Evolutionary conservation across 2,329 filamentous ascomycete genomes (phyloP).

Genomic region (Phialophora tarda): DNA sequence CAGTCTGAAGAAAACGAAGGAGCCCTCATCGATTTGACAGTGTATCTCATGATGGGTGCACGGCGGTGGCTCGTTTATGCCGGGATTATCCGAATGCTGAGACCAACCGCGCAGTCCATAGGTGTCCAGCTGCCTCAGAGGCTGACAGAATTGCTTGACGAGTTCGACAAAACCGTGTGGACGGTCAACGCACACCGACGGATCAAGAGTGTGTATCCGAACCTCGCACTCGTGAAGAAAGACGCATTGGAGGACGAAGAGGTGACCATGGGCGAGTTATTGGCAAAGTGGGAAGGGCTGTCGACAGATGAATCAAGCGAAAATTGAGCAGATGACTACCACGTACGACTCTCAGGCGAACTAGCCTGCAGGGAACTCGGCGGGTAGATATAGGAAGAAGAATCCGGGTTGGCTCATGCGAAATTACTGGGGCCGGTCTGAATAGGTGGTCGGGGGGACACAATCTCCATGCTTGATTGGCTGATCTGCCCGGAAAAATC

Average conservation of each 20-base stretch:
- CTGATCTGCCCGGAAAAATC: background rate
- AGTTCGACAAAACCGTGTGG: slow-evolving; percentile 16
- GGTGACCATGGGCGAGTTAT: slow-evolving; percentile 13
- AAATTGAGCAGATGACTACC: slow-evolving; percentile 1
- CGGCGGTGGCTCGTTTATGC: slow-evolving; percentile 16
- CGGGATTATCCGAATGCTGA: slow-evolving; percentile 11
- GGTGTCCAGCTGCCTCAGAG: slow-evolving; percentile 5
- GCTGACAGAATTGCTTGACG: slow-evolving; percentile 6
- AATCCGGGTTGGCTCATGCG: background rate
- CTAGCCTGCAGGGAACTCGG: background rate
- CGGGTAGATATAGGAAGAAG: slow-evolving; percentile 1
- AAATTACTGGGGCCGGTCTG: background rate
- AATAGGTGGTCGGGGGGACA: background rate
- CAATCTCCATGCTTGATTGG: background rate
- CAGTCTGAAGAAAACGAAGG: slow-evolving; percentile 13
- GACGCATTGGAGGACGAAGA: background rate
- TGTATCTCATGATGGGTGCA: slow-evolving; percentile 13
- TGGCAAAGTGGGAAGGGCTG: slow-evolving; percentile 11
- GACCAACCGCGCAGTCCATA: slow-evolving; percentile 15
- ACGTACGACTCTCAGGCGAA: background rate
- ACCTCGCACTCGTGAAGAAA: slow-evolving; percentile 13
- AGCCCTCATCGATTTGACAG: slow-evolving; percentile 11
- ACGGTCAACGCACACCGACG: background rate
- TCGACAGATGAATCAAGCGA: background rate
- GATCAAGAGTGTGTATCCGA: slow-evolving; percentile 15